Conservation (phyloP, 345 rosid species). For the Dovyalis caffra region DNA sequence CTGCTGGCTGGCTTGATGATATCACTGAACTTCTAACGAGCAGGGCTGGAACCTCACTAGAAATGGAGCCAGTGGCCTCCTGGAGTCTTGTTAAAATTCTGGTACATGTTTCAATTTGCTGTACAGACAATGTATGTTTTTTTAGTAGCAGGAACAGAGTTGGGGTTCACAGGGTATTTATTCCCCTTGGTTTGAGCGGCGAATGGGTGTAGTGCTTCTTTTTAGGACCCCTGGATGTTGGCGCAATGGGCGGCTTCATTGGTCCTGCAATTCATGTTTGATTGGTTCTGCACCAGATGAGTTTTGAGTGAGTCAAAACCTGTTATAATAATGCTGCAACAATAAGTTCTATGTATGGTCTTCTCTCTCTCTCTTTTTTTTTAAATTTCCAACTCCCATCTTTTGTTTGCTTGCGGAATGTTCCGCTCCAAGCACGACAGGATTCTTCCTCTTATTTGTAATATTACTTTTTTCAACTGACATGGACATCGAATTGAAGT, state of each 20-base stretch:
- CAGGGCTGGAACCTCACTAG: background rate
- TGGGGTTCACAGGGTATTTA: conserved; percentile 6
- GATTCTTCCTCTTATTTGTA: no score
- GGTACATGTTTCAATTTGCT: conserved; percentile 21
- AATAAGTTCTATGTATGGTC: background rate
- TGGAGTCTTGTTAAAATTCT: background rate
- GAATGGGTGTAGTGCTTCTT: background rate
- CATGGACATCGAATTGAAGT: no score
- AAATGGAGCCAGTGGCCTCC: conserved; percentile 14
- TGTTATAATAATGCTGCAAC: background rate
- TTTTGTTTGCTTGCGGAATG: no score
- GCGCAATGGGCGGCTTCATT: background rate
- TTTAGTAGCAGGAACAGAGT: conserved; percentile 14
- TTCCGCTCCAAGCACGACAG: no score
- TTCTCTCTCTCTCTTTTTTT: background rate
- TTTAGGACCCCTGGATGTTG: background rate
- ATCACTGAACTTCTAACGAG: background rate
- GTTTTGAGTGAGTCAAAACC: background rate
- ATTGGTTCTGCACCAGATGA: background rate
- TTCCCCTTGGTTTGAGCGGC: background rate
- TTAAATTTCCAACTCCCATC: no score
- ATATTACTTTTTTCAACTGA: no score
- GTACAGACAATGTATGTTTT: conserved; percentile 9
- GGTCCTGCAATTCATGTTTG: background rate
- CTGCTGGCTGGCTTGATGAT: background rate